A percentile compares a stretch with the other conserved stretches of the same genome.
These are phyloP conservation scores for Sugiyamaella qingdaonensis DNA, from an alignment of 805 yeast genomes.

Conservation along the genomic window DNA sequence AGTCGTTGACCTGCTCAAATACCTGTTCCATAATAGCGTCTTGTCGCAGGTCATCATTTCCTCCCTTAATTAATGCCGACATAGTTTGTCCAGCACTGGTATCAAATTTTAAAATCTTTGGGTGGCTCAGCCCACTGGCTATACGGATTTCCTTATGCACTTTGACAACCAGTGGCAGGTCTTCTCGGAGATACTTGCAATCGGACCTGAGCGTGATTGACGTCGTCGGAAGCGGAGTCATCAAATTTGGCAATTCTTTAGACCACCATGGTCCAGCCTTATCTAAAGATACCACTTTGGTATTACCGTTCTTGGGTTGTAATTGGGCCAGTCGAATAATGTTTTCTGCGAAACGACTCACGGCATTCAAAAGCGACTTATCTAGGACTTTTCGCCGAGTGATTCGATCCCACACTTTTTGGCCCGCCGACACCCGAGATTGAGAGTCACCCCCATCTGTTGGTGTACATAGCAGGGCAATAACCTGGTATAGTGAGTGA, in stretches of 20 bases:
- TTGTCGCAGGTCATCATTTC: conserved; percentile 88
- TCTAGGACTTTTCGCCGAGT: conserved; percentile 20
- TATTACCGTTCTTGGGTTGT: neutral
- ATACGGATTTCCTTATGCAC: conserved; percentile 48
- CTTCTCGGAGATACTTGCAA: conserved; percentile 38
- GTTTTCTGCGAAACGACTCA: conserved; percentile 49
- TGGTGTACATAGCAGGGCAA: conserved; percentile 12
- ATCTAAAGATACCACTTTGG: conserved; percentile 12
- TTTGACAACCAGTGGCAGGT: conserved; percentile 43
- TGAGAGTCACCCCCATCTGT: neutral
- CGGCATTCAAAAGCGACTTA: conserved; percentile 37
- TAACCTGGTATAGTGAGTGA: conserved; percentile 55
- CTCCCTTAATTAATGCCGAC: conserved; percentile 70
- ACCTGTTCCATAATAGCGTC: conserved; percentile 98
- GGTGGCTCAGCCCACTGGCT: conserved; percentile 88
- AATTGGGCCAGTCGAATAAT: conserved; percentile 31
- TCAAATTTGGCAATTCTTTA: conserved; percentile 35
- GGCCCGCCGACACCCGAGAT: conserved; percentile 14
- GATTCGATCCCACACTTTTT: conserved; percentile 14
- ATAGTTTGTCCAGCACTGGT: conserved; percentile 57
- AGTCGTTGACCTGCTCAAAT: conserved; percentile 74
- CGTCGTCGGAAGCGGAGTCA: conserved; percentile 66
- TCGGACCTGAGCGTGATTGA: conserved; percentile 40
- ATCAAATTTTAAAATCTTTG: conserved; percentile 63
- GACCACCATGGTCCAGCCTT: conserved; percentile 49